These are phyloP conservation scores for Tulasnella sp. DNA, from an alignment of 768 basidiomycete species.

Conservation along the genomic window DNA sequence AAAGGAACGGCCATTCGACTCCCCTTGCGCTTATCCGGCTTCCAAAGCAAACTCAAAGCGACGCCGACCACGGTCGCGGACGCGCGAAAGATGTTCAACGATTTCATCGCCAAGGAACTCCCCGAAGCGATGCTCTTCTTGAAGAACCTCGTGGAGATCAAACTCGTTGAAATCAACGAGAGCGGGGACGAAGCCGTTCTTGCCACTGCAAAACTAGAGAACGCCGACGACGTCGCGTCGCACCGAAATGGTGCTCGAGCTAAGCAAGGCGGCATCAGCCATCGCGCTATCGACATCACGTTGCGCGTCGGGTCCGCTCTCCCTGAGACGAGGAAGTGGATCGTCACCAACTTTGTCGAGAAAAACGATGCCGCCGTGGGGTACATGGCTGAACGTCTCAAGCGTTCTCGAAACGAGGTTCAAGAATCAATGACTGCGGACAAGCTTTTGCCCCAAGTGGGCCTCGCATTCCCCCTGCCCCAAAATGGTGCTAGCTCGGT, in stretches of 20 bases:
- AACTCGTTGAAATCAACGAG: conserved; percentile 30
- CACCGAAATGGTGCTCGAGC: no score
- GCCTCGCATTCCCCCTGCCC: no score
- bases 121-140: neutral
- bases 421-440: no score
- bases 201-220: no score
- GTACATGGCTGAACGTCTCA: no score
- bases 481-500: no score
- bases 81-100: conserved; percentile 35
- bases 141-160: conserved; percentile 20
- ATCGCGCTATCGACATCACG: no score
- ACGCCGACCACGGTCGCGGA: conserved; percentile 32
- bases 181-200: conserved; percentile 18
- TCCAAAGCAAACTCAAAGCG: conserved; percentile 27
- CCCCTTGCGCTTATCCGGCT: conserved; percentile 30
- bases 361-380: neutral
- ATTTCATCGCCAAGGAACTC: neutral
- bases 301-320: neutral
- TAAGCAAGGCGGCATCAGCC: no score
- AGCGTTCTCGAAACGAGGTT: no score
- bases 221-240: no score
- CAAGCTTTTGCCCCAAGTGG: no score
- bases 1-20: conserved; percentile 36
- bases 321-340: neutral
- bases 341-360: no score